phyloP scores from a whole-genome alignment of 2,329 filamentous ascomycete species.

The Furcasterigmium sp. region DNA sequence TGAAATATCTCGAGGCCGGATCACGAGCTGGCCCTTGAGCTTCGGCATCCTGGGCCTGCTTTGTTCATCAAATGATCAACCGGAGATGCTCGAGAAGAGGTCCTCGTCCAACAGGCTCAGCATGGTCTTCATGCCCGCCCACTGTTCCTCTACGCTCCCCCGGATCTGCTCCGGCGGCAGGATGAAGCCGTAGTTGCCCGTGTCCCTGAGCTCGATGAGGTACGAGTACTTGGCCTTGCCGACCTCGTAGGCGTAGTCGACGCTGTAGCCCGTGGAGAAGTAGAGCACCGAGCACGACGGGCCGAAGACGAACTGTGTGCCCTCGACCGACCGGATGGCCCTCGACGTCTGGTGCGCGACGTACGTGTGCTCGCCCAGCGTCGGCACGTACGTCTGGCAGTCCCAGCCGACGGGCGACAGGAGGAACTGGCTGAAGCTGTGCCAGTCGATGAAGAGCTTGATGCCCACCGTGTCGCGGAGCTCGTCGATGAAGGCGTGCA shows the following conservation, averaged over 20 bases:
- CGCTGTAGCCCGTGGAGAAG: conserved; percentile 20
- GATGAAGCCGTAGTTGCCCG: conserved; percentile 27
- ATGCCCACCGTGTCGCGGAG: conserved; percentile 28
- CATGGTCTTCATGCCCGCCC: conserved; percentile 26
- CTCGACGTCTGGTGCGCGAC: conserved; percentile 17
- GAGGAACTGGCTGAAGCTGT: conserved; percentile 38
- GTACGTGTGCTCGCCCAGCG: conserved; percentile 27
- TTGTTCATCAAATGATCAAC: too few species aligned
- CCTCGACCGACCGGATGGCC: conserved; percentile 8
- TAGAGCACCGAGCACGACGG: conserved; percentile 31
- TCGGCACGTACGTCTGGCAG: conserved; percentile 29
- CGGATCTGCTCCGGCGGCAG: conserved; percentile 29
- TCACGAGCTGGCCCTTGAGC: too few species aligned
- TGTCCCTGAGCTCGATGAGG: conserved; percentile 29
- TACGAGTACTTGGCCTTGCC: conserved; percentile 27
- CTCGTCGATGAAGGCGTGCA: conserved; percentile 26
- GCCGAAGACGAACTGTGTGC: conserved; percentile 27
- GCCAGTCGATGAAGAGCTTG: conserved; percentile 41
- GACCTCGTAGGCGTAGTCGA: conserved; percentile 19
- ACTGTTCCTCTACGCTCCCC: conserved; percentile 26
- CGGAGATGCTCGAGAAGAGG: conserved; percentile 23
- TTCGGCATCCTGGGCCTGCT: too few species aligned
- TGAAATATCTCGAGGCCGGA: too few species aligned
- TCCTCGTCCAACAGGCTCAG: conserved; percentile 23
- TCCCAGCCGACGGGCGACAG: conserved; percentile 39